phyloP scores from a whole-genome alignment of 805 yeast species.

The Cyberlindnera suaveolens region DNA sequence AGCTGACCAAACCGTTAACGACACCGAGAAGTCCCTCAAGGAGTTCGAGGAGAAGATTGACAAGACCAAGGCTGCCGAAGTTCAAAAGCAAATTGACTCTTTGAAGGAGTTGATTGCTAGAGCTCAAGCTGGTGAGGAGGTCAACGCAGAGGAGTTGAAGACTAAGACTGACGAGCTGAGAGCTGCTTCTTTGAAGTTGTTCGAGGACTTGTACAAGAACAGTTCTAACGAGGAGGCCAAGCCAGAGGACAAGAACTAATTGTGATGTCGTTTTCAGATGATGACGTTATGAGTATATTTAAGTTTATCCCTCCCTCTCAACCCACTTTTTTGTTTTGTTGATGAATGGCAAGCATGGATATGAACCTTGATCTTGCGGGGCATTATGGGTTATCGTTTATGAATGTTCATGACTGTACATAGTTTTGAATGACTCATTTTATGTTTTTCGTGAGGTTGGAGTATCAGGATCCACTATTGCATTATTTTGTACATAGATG shows the following conservation, averaged over 20 bases:
- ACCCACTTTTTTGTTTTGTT: too few species aligned
- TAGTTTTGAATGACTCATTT: too few species aligned
- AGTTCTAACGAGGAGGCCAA: slow-evolving; percentile 17
- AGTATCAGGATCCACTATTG: too few species aligned
- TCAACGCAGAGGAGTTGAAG: slow-evolving; percentile 58
- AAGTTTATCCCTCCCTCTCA: too few species aligned
- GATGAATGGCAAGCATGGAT: too few species aligned
- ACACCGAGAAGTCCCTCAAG: slow-evolving; percentile 77
- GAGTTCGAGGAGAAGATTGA: slow-evolving; percentile 67
- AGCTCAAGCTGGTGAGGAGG: slow-evolving; percentile 59
- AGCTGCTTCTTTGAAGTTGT: slow-evolving; percentile 69
- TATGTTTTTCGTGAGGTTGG: too few species aligned
- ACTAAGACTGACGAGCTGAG: slow-evolving; percentile 78
- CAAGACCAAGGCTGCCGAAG: slow-evolving; percentile 47
- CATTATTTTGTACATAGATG: slow-evolving; percentile 1
- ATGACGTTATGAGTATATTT: neutral
- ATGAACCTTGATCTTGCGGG: too few species aligned
- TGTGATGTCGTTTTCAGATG: neutral
- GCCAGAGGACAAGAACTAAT: slow-evolving; percentile 19
- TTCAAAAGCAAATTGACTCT: slow-evolving; percentile 34
- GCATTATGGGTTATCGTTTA: too few species aligned
- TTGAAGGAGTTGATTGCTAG: slow-evolving; percentile 70
- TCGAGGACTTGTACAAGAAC: slow-evolving; percentile 41
- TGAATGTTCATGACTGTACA: too few species aligned
- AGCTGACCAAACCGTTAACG: slow-evolving; percentile 74